These are phyloP conservation scores for Apiotrichum gamsii DNA, from an alignment of 1,284 basidiomycete genomes.

Conservation along the genomic window DNA sequence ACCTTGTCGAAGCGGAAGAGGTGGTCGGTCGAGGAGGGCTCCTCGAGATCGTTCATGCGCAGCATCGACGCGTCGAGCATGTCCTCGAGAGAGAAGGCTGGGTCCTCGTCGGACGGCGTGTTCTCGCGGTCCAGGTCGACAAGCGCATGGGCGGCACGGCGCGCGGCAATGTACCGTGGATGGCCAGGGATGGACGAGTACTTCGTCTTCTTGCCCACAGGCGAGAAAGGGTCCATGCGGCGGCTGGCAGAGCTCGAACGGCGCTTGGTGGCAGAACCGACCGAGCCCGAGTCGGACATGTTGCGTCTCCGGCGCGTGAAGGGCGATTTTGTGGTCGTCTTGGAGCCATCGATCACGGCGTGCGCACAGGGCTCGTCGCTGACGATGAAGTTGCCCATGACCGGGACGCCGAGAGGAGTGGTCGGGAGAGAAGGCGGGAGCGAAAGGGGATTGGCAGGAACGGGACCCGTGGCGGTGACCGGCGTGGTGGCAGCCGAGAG, in stretches of 20 bases:
- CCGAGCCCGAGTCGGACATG: constrained; percentile 25
- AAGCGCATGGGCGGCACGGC: constrained; percentile 22
- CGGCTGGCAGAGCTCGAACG: constrained; percentile 17
- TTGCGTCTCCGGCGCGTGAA: constrained; percentile 36
- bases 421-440: not conserved
- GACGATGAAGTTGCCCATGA: constrained; percentile 42
- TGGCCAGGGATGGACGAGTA: constrained; percentile 46
- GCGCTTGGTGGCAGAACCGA: constrained; percentile 19
- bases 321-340: constrained; percentile 40
- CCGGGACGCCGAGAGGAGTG: constrained; percentile 6
- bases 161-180: constrained; percentile 37
- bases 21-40: constrained; percentile 18
- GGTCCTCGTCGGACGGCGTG: constrained; percentile 25
- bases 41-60: constrained; percentile 22
- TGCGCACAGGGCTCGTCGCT: constrained; percentile 35
- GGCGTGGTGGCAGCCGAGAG: constrained; percentile 2
- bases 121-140: constrained; percentile 29
- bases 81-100: constrained; percentile 37
- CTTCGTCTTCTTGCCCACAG: constrained; percentile 27
- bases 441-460: not conserved
- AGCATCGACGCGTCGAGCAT: constrained; percentile 38
- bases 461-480: not conserved
- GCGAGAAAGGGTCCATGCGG: constrained; percentile 25
- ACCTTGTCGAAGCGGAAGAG: constrained; percentile 42
- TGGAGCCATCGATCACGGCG: constrained; percentile 42